A percentile compares a stretch with the other conserved stretches of the same genome.
Evolutionary conservation across 371 early-diverging fungal genomes (phyloP).

Genomic region (Umbelopsis sp.): DNA sequence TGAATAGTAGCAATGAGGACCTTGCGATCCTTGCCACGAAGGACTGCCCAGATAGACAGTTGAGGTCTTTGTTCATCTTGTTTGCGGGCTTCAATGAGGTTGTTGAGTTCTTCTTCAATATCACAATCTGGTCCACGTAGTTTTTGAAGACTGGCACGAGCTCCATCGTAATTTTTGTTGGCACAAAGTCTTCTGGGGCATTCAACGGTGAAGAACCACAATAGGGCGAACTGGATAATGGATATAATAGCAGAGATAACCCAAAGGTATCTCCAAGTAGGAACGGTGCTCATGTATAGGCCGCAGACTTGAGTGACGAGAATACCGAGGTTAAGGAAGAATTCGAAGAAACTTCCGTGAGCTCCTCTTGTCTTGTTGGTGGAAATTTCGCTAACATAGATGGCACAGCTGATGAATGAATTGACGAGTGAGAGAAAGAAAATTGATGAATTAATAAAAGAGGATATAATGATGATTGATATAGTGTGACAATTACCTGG

Average conservation of each 20-base stretch:
- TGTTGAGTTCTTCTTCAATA: conserved; percentile 45
- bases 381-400: conserved; percentile 73
- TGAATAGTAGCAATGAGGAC: conserved; percentile 15
- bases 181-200: conserved; percentile 63
- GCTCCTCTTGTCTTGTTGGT: conserved; percentile 64
- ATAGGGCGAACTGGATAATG: conserved; percentile 52
- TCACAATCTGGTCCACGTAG: conserved; percentile 45
- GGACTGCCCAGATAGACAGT: conserved; percentile 1
- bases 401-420: conserved; percentile 12
- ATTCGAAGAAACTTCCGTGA: conserved; percentile 65
- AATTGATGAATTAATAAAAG: neutral
- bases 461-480: neutral
- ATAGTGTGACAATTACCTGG: conserved; percentile 17
- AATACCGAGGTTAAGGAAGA: conserved; percentile 68
- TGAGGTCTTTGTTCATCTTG: conserved; percentile 14
- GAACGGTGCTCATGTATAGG: conserved; percentile 45
- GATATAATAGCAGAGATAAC: conserved; percentile 57
- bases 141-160: conserved; percentile 36
- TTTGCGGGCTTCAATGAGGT: conserved; percentile 29
- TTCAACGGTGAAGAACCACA: conserved; percentile 66
- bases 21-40: neutral
- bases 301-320: conserved; percentile 55
- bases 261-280: conserved; percentile 59
- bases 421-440: neutral
- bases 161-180: conserved; percentile 46